Base-by-base conservation (phyloP, 192 early-diverging fungal species). In the Hyaloraphidium curvatum region DNA sequence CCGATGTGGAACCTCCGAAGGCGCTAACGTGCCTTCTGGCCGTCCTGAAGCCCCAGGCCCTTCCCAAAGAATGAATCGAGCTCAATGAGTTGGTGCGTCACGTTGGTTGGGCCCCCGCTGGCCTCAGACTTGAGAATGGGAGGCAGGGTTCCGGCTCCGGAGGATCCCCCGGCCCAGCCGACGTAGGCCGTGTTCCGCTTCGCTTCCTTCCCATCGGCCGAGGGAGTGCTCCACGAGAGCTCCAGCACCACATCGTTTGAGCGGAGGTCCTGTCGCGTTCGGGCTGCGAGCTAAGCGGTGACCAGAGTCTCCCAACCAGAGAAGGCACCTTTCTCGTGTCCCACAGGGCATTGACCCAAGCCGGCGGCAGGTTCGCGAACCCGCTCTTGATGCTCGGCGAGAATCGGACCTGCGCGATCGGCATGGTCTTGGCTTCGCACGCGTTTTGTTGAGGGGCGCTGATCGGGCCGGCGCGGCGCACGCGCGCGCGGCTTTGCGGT, bases 301-400 rank as follows among this genome's bases (percentile, higher is more conserved):
- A n/a, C n/a, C n/a, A n/a, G n/a, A n/a, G n/a, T n/a, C n/a, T n/a
- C n/a, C n/a, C n/a, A n/a, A n/a, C n/a, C n/a, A n/a, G n/a, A n/a
- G 16, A 28, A 55, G 40, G 11, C 69, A 82, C 80, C 69, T 80
- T 79, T 68, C 68, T 69, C 48, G 75, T 72, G 11, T 80, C 76
- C 51, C 77, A 70, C 28, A 89, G 64, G 2, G 82, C 80, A 33
- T 75, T 64, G 14, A 68, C 70, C 87, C 87, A 90, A 16, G 72
- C 67, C 5, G 67, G 51, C 1, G 87, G 87, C 27, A 90, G 56
- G 59, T 82, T 84, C 40, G 84, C 78, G 40, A 83, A 69, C n/a
- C n/a, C n/a, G n/a, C n/a, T n/a, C n/a, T n/a, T n/a, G n/a, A n/a
- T n/a, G n/a, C n/a, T n/a, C n/a, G n/a, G n/a, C n/a, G n/a, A n/a